Evolutionary conservation across 1,139 yeast species (phyloP).

Genomic region (Yamadazyma friedrichii): DNA sequence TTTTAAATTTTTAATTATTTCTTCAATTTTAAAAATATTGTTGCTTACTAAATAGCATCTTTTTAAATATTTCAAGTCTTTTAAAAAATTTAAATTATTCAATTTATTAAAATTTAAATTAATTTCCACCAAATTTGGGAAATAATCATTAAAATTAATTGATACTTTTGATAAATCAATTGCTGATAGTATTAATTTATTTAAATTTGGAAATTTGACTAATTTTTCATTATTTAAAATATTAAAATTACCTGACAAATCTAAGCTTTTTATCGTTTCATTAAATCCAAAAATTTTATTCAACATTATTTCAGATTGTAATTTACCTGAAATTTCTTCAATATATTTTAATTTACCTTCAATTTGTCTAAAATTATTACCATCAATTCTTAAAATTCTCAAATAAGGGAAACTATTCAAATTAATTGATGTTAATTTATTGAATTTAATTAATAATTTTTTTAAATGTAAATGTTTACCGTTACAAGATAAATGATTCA

Average conservation of each 20-base stretch:
- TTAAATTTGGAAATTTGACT: constrained; percentile 35
- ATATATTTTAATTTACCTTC: constrained; percentile 32
- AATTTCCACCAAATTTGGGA: constrained; percentile 48
- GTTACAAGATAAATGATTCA: constrained; percentile 24
- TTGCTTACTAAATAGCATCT: constrained; percentile 49
- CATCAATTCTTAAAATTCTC: constrained; percentile 48
- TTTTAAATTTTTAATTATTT: constrained; percentile 31
- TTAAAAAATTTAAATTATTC: constrained; percentile 26
- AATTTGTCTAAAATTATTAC: constrained; percentile 31
- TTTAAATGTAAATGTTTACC: constrained; percentile 33
- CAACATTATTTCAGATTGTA: constrained; percentile 24
- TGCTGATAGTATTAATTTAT: constrained; percentile 42
- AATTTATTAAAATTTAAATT: constrained; percentile 52
- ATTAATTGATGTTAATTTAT: constrained; percentile 32
- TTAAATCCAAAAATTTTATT: constrained; percentile 19
- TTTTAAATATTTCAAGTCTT: constrained; percentile 31
- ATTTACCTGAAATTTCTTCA: constrained; percentile 43
- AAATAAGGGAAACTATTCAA: constrained; percentile 35
- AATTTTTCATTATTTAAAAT: constrained; percentile 4
- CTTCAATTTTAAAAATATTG: constrained; percentile 32
- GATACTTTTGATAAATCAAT: constrained; percentile 43
- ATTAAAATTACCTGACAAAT: constrained; percentile 38
- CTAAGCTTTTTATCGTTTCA: constrained; percentile 27
- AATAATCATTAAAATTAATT: constrained; percentile 28
- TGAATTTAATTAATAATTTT: constrained; percentile 44